A percentile compares a stretch with the other conserved stretches of the same genome.
phyloP scores from a whole-genome alignment of 148 eudicot species.

The Vaccinium darrowii region DNA sequence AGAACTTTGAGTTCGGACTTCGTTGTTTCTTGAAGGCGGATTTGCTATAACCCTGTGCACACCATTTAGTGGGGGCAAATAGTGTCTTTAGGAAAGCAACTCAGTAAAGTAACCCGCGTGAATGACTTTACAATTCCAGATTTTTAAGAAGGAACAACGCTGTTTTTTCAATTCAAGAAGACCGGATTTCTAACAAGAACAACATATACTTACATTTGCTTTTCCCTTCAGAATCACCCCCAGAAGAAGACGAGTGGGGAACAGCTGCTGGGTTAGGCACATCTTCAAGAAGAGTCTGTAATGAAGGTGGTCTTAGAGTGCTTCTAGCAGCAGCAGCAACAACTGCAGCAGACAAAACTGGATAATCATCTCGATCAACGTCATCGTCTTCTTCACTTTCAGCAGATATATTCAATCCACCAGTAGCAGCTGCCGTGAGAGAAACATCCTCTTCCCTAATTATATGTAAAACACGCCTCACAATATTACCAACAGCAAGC shows the following conservation, averaged over 20 bases:
- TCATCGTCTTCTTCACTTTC: conserved; percentile 82
- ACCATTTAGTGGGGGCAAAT: no score
- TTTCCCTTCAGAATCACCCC: conserved; percentile 96
- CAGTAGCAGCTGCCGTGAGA: conserved; percentile 75
- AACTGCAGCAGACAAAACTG: conserved; percentile 76
- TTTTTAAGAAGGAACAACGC: no score
- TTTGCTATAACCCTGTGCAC: no score
- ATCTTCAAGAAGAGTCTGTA: conserved; percentile 96
- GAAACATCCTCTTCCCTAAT: conserved; percentile 93
- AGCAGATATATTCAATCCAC: conserved; percentile 61
- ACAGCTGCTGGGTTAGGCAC: conserved; percentile 66
- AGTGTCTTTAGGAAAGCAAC: no score
- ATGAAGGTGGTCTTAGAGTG: conserved; percentile 87
- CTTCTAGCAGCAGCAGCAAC: conserved; percentile 94
- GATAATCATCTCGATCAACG: conserved; percentile 44
- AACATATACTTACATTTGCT: conserved; percentile 71
- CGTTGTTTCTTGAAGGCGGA: no score
- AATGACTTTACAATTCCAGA: no score
- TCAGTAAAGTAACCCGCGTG: no score
- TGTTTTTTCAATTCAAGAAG: no score
- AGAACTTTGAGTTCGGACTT: no score
- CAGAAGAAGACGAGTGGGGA: conserved; percentile 75
- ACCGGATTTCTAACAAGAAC: neutral
- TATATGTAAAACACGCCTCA: conserved; percentile 88
- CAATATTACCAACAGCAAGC: conserved; percentile 95